Percentiles rank a stretch among this genome's conserved stretches.
phyloP scores from a whole-genome alignment of 192 early-diverging fungal species.

The Podila verticillata region DNA sequence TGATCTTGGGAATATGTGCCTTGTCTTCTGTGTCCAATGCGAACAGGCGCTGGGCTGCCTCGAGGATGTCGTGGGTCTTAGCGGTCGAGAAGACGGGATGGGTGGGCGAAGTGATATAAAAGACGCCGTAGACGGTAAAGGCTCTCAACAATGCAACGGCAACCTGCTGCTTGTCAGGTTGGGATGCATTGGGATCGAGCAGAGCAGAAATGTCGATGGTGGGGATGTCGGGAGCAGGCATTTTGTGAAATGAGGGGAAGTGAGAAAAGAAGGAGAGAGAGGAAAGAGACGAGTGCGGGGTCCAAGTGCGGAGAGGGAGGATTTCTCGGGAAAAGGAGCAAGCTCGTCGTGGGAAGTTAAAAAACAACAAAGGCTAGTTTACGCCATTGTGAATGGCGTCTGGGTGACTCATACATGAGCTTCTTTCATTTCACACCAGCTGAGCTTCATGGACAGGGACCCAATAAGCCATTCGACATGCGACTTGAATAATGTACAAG shows the following conservation, averaged over 20 bases:
- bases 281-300: not conserved
- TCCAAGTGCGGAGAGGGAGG: no score
- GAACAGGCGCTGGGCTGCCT: conserved; percentile 45
- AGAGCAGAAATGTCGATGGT: conserved; percentile 45
- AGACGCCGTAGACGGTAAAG: conserved; percentile 43
- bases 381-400: no score
- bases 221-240: conserved; percentile 18
- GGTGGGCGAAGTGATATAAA: conserved; percentile 50
- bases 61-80: conserved; percentile 16
- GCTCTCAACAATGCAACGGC: conserved; percentile 28
- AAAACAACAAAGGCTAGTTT: no score
- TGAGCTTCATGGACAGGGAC: no score
- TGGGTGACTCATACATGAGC: no score
- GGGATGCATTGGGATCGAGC: not conserved
- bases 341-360: no score
- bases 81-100: conserved; percentile 34
- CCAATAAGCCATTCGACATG: no score
- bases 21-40: conserved; percentile 41
- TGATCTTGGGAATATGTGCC: conserved; percentile 46
- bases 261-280: not conserved
- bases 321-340: no score
- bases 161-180: conserved; percentile 12
- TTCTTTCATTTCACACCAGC: no score
- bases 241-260: conserved; percentile 4
- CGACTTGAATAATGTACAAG: no score